Evolutionary conservation across 192 early-diverging fungal genomes (phyloP).

Genomic region (Helicostylum pulchrum): DNA sequence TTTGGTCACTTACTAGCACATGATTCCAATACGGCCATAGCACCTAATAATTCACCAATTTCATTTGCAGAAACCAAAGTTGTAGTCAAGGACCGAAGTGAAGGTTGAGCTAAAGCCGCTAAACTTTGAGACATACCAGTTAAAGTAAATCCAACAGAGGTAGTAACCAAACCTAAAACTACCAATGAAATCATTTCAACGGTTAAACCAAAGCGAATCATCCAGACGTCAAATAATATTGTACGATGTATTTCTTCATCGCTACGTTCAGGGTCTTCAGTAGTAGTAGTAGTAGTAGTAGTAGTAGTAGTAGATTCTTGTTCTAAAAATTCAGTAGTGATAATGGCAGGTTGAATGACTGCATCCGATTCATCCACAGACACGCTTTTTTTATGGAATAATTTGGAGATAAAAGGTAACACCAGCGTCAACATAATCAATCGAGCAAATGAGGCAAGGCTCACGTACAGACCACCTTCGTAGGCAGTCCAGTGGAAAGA

Average conservation of each 20-base stretch:
- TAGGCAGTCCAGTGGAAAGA: constrained; percentile 45
- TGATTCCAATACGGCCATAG: constrained; percentile 44
- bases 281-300: background rate
- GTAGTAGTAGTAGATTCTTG: background rate
- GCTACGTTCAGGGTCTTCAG: background rate
- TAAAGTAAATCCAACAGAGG: constrained; percentile 9
- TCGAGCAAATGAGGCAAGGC: constrained; percentile 22
- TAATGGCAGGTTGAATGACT: background rate
- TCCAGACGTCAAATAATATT: constrained; percentile 42
- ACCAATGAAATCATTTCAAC: constrained; percentile 34
- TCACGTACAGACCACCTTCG: constrained; percentile 40
- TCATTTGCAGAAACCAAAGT: constrained; percentile 42
- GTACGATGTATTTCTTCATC: constrained; percentile 10
- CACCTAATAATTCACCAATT: constrained; percentile 48
- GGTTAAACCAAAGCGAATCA: constrained; percentile 37
- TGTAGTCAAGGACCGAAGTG: constrained; percentile 41
- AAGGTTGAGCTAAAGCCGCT: constrained; percentile 35
- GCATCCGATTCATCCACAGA: background rate
- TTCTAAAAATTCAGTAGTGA: background rate
- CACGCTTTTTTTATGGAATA: constrained; percentile 24
- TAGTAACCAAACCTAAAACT: constrained; percentile 31
- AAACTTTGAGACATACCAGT: constrained; percentile 31
- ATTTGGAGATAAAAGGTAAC: constrained; percentile 31
- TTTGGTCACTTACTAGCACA: constrained; percentile 27
- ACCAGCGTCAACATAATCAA: constrained; percentile 33